Evolutionary conservation across 345 rosid genomes (phyloP), one percentile per base, ranked within the genome.

Genomic region (Stellera chamaejasme): DNA sequence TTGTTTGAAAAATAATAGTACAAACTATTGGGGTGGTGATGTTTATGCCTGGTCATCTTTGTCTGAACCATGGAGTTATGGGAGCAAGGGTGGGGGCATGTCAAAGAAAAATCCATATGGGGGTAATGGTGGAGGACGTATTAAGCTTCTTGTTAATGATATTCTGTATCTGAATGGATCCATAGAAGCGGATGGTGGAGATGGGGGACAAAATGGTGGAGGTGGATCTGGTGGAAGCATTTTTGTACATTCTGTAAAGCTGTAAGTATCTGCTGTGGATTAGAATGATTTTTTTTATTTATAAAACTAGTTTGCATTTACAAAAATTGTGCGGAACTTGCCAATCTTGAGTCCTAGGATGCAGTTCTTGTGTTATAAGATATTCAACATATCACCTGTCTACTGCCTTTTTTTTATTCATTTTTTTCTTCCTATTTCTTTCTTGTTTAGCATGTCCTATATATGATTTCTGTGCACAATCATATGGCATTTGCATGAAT

Each of bases 161-260:
- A 72, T 76, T 9, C 69, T 92, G 27, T 80, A 79, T 61, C 54
- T 92, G 77, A 84, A 92, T 77, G 98, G 98, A 65, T 76, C 90
- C 15, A 69, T 92, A 58, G 62, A 66, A 15, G 84, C 91, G 44
- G 89, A 82, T 63, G 98, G 98, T 64, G 97, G 96, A 55, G 79
- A 82, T 72, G 88, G 89, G 52, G 91, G 95, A 15, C 65, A 60
- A 39, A 71, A 66, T 28, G 87, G 91, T 19, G 98, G 98, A 58
- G 98, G 98, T 56, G 98, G 98, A 25, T 92, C 98, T 70, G 97
- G 98, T 71, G 98, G 98, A 71, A 92, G 98, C 66, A 81, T 88
- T 59, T 72, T 47, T 64, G 60, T 88, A 49, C 67, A 36, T 50
- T 77, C 96, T 6, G 54, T 84, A 41, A 92, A 92, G 79, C 66